Base-by-base conservation (phyloP, 768 basidiomycete genomes). In the Calocybe indica region DNA sequence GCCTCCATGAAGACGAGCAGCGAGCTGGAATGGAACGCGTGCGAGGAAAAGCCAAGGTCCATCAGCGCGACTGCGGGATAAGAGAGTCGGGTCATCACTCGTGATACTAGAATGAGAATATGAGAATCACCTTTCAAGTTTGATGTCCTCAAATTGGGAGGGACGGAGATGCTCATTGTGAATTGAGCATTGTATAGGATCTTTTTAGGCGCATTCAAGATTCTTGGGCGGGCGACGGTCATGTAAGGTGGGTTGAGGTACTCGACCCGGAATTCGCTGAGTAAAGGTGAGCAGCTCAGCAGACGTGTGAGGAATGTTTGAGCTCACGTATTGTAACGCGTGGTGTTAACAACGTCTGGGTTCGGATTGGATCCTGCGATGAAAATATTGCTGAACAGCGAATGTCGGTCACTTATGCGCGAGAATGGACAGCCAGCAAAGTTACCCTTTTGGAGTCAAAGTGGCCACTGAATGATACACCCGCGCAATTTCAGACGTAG, bases 391-490 rank as follows among this genome's bases (percentile, higher is more conserved):
- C 45, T 52, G 37, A 11, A 30, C 33, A 15, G 3, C 34, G 6
- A 22, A 33, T 13, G 14, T 44, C 12, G 28, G n/a, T n/a, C 11
- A 32, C 8, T 37, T 10, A 5, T 12, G 22, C 60, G 3, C 65
- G 61, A 2, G 60, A 54, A 11, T 66, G 53, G 6, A 48, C 56
- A 32, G 62, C 22, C 22, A 22, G 22, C 22, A 62, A 56, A 72
- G 64, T 35, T 66, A 74, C 53, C 78, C 79, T 51, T 75, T 75
- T 14, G 77, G 74, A 11, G 80, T 73, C 52, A 83, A 65, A 33
- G 75, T 78, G 9, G 74, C 78, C 5, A 70, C 69, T 1, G 81
- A 82, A 62, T 85, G 83, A 65, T 85, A 85, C 63, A 85, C 43
- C 10, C 82, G 66, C 43, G 79, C 72, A 51, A 82, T 71, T 37